These are phyloP conservation scores for Orbilia javanica DNA, from an alignment of 2,329 filamentous ascomycete species.

Conservation along the genomic window DNA sequence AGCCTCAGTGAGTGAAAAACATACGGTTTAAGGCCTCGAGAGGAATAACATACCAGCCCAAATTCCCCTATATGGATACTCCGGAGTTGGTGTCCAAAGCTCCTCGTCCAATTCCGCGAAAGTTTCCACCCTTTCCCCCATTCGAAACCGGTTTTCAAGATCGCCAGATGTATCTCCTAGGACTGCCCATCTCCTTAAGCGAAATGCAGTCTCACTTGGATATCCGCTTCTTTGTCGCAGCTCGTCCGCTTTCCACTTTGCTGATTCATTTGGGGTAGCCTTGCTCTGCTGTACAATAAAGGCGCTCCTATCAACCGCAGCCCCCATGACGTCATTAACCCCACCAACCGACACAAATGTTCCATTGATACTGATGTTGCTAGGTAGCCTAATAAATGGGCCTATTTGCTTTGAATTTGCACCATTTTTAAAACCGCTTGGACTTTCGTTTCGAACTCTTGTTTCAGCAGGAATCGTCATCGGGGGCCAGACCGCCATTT, in stretches of 20 bases:
- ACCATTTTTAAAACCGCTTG: slow-evolving; percentile 40
- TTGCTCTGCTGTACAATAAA: slow-evolving; percentile 17
- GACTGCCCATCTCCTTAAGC: slow-evolving; percentile 47
- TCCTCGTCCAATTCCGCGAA: slow-evolving; percentile 78
- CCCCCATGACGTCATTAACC: slow-evolving; percentile 23
- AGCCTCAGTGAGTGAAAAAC: not conserved
- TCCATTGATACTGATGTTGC: slow-evolving; percentile 50
- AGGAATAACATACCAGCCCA: slow-evolving; percentile 75
- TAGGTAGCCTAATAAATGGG: slow-evolving; percentile 41
- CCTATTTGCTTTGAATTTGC: slow-evolving; percentile 27
- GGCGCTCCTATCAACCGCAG: slow-evolving; percentile 45
- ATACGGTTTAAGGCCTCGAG: not conserved
- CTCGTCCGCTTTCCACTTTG: slow-evolving; percentile 38
- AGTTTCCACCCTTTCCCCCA: slow-evolving; percentile 66
- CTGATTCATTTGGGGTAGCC: not conserved
- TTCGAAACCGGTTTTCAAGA: slow-evolving; percentile 39
- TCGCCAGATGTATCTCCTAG: slow-evolving; percentile 23
- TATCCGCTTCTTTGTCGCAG: slow-evolving; percentile 31
- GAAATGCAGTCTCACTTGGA: slow-evolving; percentile 29
- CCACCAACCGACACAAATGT: slow-evolving; percentile 34
- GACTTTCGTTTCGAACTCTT: slow-evolving; percentile 49
- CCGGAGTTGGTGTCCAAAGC: slow-evolving; percentile 82
- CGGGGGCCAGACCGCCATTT: slow-evolving; percentile 61
- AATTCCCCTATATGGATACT: slow-evolving; percentile 88
- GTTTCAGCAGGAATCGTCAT: slow-evolving; percentile 59